phyloP scores from a whole-genome alignment of 1,139 yeast species.

The Lodderomyces metapsilosis region DNA sequence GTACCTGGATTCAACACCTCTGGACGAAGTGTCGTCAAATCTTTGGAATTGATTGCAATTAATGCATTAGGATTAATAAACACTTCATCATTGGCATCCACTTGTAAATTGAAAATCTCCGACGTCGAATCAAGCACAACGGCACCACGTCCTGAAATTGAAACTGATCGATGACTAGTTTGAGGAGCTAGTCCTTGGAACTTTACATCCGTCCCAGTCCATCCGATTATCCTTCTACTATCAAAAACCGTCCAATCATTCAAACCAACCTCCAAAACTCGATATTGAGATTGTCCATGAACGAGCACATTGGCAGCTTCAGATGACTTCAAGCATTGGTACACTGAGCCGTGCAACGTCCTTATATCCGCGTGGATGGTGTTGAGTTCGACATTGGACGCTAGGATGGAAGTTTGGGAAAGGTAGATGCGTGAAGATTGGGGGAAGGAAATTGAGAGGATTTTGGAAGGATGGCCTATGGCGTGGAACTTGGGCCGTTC shows the following conservation, averaged over 20 bases:
- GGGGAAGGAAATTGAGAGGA: slow-evolving; percentile 38
- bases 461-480: slow-evolving; percentile 28
- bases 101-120: slow-evolving; percentile 29
- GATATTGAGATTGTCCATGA: slow-evolving; percentile 30
- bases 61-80: slow-evolving; percentile 31
- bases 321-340: slow-evolving; percentile 26
- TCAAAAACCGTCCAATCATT: slow-evolving; percentile 23
- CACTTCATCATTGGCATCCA: slow-evolving; percentile 31
- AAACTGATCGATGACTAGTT: slow-evolving; percentile 17
- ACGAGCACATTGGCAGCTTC: slow-evolving; percentile 29
- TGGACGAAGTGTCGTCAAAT: not conserved
- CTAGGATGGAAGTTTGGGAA: slow-evolving; percentile 29
- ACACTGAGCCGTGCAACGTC: slow-evolving; percentile 9
- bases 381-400: slow-evolving; percentile 34
- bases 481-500: slow-evolving; percentile 37
- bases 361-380: not conserved
- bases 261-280: slow-evolving; percentile 23
- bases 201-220: slow-evolving; percentile 42
- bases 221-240: slow-evolving; percentile 32
- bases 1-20: not conserved
- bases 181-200: slow-evolving; percentile 16
- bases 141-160: slow-evolving; percentile 35
- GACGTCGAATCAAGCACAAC: slow-evolving; percentile 36
- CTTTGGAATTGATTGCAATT: not conserved
- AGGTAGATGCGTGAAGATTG: slow-evolving; percentile 32